Conservation (phyloP, 2,329 filamentous ascomycete species). For the Talaromyces sp. region DNA sequence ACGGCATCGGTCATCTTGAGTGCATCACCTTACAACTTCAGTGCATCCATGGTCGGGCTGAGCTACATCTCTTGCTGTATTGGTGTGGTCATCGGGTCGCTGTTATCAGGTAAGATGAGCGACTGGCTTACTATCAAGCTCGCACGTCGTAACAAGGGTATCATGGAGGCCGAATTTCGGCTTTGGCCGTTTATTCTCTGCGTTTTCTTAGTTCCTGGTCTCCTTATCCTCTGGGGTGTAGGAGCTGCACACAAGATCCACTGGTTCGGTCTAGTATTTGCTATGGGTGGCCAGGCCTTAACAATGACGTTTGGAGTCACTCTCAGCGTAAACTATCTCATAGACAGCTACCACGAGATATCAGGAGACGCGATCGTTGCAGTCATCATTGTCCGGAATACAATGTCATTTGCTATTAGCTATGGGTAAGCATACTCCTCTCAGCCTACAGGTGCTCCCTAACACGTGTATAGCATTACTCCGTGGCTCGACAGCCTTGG, state of each 20-base stretch:
- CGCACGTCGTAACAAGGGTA: conserved; percentile 34
- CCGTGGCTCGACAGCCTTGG: conserved; percentile 42
- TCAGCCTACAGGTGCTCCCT: not conserved
- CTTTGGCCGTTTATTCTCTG: conserved; percentile 36
- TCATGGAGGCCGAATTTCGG: conserved; percentile 39
- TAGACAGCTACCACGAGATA: conserved; percentile 38
- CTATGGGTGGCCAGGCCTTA: conserved; percentile 40
- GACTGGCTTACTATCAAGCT: conserved; percentile 28
- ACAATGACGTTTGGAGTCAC: conserved; percentile 35
- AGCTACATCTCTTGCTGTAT: conserved; percentile 33
- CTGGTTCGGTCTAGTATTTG: conserved; percentile 35
- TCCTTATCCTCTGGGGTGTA: conserved; percentile 37
- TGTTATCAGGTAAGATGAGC: conserved; percentile 36
- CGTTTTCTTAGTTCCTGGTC: conserved; percentile 31
- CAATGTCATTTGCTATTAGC: conserved; percentile 44
- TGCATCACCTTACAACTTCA: conserved; percentile 35
- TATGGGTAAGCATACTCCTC: conserved; percentile 30
- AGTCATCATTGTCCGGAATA: conserved; percentile 45
- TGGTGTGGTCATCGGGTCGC: conserved; percentile 29
- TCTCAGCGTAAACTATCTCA: conserved; percentile 37
- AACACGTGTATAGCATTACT: no score
- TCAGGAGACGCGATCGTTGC: conserved; percentile 37
- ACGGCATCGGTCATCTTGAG: conserved; percentile 35
- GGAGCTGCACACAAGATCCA: conserved; percentile 34
- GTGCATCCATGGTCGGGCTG: conserved; percentile 35